A percentile compares a stretch with the other conserved stretches of the same genome.
Conservation (phyloP, 176 grass and related monocot genomes). For the Canna indica region DNA sequence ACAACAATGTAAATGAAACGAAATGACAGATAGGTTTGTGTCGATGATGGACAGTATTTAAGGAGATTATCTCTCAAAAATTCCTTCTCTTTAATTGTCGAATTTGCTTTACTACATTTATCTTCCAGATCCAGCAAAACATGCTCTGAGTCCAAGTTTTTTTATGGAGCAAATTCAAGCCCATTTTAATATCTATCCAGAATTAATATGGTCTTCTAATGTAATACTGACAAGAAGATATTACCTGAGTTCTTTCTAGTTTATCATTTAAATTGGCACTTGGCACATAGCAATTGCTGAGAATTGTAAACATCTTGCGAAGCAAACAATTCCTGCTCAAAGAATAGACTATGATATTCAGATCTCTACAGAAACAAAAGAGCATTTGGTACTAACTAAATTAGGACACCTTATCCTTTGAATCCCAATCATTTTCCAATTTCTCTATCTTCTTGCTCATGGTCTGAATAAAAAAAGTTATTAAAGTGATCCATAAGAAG, state of each 20-base stretch:
- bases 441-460: constrained; percentile 69
- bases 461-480: constrained; percentile 24
- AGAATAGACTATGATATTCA: constrained; percentile 21
- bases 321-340: constrained; percentile 48
- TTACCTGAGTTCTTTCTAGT: constrained; percentile 44
- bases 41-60: constrained; percentile 74
- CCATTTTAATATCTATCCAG: constrained; percentile 2
- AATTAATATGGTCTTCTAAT: background rate
- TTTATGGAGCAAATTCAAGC: constrained; percentile 31
- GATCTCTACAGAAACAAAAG: background rate
- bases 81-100: constrained; percentile 69
- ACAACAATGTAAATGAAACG: constrained; percentile 6
- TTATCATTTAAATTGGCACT: constrained; percentile 49
- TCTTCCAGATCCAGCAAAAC: constrained; percentile 45
- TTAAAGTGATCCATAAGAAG: background rate
- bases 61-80: constrained; percentile 61
- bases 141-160: constrained; percentile 50
- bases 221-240: background rate
- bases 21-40: background rate
- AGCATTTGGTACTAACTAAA: background rate
- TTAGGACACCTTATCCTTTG: constrained; percentile 49
- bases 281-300: constrained; percentile 42
- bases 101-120: constrained; percentile 45
- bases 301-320: constrained; percentile 57
- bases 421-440: constrained; percentile 59